Percentiles rank a stretch among this genome's conserved stretches.
These are phyloP conservation scores for Caryopteris hybrid DNA, from an alignment of 305 asterid genomes.

Conservation along the genomic window DNA sequence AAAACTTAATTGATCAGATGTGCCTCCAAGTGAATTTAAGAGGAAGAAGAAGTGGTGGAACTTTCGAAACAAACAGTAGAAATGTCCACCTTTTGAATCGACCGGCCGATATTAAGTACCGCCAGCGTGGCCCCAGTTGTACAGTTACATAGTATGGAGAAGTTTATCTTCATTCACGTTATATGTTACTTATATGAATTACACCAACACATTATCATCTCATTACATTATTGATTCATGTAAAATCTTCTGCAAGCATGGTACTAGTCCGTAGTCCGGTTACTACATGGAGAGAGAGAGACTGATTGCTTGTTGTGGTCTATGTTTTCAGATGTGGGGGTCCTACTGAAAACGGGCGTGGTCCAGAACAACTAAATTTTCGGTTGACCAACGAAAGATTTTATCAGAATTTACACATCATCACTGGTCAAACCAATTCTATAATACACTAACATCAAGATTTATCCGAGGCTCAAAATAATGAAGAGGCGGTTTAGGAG, in stretches of 20 bases:
- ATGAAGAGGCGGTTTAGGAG: no score
- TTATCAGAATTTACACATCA: not conserved
- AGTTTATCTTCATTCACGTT: slow-evolving; percentile 8
- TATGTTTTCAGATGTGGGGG: no score
- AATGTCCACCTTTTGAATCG: not conserved
- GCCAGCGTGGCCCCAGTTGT: slow-evolving; percentile 12
- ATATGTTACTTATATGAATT: not conserved
- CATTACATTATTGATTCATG: not conserved
- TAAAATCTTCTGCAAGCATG: no score
- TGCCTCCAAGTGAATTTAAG: slow-evolving; percentile 50
- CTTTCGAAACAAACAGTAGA: slow-evolving; percentile 57
- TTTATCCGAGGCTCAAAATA: no score
- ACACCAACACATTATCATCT: not conserved
- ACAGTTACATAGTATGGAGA: slow-evolving; percentile 9
- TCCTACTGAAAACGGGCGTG: no score
- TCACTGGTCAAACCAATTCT: not conserved
- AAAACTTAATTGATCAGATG: slow-evolving; percentile 35
- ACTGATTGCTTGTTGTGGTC: no score
- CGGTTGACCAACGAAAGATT: no score
- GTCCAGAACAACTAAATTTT: no score
- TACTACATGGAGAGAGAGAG: no score
- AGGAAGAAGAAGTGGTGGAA: slow-evolving; percentile 81
- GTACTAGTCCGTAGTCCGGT: no score
- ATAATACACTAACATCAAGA: not conserved
- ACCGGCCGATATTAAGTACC: slow-evolving; percentile 1